Evolutionary conservation across 495 filamentous ascomycete genomes (phyloP), one percentile per base, ranked within the genome.

Genomic region (Daldinia bambusicola): DNA sequence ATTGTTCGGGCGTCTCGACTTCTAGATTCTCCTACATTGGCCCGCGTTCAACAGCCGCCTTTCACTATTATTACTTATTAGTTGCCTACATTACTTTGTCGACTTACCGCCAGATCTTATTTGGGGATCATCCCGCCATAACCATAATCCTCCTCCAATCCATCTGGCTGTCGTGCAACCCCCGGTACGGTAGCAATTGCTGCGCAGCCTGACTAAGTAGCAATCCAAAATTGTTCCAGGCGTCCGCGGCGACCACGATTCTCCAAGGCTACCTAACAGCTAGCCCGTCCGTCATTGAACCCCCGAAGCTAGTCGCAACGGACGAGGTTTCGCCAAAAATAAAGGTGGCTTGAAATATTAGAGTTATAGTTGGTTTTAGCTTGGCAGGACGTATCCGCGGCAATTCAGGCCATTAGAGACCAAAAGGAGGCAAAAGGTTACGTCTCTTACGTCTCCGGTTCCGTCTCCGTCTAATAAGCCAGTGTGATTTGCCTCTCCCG

Each of bases 201-300:
- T 73, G 70, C 70, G 66, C 61, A 43, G 62, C 66, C 61, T 69
- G 66, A 69, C 70, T 73, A 73, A 69, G 57, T 52, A 14, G 61
- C 52, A 52, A 62, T 60, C 53, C 59, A 68, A 22, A 61, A 55
- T 13, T 56, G 43, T 62, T 64, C 53, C 63, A 65, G 50, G 63
- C 55, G 16, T 61, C 34, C 48, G 18, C 69, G 50, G 40, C 69
- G 61, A 65, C 59, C 9, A 52, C 58, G 12, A 61, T 37, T 50
- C 14, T 60, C 58, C 9, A 60, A 32, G 22, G 14, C 22, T 32
- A 41, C 13, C 8, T 14, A 22, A 37, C 37, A 8, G 18, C 34
- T 20, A 9, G 20, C 55, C 43, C 30, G 50, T 22, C 38, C 59
- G 52, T 63, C 67, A 56, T 18, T 18, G 20, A 18, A 30, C 41